Conservation (phyloP, 2,329 filamentous ascomycete species). For the Podosphaera xanthii region DNA sequence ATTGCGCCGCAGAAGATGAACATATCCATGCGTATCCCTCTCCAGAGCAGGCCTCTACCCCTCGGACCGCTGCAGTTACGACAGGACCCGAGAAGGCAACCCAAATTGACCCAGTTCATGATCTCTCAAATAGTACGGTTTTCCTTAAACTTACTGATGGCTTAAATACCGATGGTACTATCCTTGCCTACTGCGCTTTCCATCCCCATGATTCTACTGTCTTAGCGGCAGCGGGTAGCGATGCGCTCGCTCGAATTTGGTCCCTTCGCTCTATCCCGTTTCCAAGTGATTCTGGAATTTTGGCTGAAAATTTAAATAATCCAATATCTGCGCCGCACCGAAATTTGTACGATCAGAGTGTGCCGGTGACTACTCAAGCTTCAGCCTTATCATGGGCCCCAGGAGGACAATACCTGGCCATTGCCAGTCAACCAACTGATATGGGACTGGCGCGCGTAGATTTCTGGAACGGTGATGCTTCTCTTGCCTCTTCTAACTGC, state of each 20-base stretch:
- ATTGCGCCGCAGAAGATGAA: conserved; percentile 22
- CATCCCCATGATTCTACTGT: conserved; percentile 40
- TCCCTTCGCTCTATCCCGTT: conserved; percentile 31
- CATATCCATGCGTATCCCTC: conserved; percentile 44
- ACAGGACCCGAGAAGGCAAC: conserved; percentile 38
- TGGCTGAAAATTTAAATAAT: conserved; percentile 17
- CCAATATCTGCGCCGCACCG: conserved; percentile 15
- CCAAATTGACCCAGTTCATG: conserved; percentile 39
- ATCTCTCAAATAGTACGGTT: conserved; percentile 34
- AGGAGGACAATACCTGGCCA: conserved; percentile 30
- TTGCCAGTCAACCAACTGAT: conserved; percentile 30
- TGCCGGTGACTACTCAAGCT: conserved; percentile 28
- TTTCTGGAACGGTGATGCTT: conserved; percentile 32
- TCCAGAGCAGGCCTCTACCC: conserved; percentile 27
- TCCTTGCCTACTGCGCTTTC: conserved; percentile 47
- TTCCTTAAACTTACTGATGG: conserved; percentile 30
- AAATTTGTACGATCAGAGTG: conserved; percentile 30
- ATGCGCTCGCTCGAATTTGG: conserved; percentile 48
- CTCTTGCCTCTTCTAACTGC: conserved; percentile 28
- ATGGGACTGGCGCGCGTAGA: conserved; percentile 27
- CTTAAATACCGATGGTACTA: conserved; percentile 26
- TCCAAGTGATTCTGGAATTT: conserved; percentile 17
- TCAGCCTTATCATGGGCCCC: conserved; percentile 38
- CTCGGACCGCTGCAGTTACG: conserved; percentile 28
- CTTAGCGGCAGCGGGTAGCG: conserved; percentile 44